phyloP scores from a whole-genome alignment of 2,329 filamentous ascomycete genomes.

The Clonostachys chloroleuca region DNA sequence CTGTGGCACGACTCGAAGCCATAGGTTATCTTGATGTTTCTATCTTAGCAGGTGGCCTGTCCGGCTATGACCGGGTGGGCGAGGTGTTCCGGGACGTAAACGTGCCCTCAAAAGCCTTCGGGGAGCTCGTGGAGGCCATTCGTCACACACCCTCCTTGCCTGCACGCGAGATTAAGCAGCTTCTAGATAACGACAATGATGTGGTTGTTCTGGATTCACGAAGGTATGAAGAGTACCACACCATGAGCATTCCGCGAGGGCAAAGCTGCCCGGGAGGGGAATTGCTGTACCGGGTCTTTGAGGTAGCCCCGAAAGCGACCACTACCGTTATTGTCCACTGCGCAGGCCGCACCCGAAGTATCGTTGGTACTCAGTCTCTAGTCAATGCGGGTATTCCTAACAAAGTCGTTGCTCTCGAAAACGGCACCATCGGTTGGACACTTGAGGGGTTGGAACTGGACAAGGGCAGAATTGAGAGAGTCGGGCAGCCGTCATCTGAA shows the following conservation, averaged over 20 bases:
- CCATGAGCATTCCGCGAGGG: slow-evolving; percentile 22
- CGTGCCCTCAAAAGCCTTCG: slow-evolving; percentile 22
- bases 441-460: slow-evolving; percentile 17
- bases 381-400: slow-evolving; percentile 16
- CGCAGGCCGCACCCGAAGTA: slow-evolving; percentile 22
- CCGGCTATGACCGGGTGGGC: slow-evolving; percentile 12
- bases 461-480: slow-evolving; percentile 8
- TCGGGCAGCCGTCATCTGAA: slow-evolving; percentile 4
- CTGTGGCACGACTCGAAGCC: slow-evolving; percentile 9
- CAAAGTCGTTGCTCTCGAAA: slow-evolving; percentile 17
- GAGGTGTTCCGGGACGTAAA: slow-evolving; percentile 22
- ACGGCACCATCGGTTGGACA: slow-evolving; percentile 23
- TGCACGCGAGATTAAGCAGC: slow-evolving; percentile 14
- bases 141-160: slow-evolving; percentile 17
- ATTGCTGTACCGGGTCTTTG: slow-evolving; percentile 19
- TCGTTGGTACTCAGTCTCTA: slow-evolving; percentile 19
- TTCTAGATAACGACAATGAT: slow-evolving; percentile 12
- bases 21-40: slow-evolving; percentile 15
- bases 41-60: slow-evolving; percentile 15
- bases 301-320: slow-evolving; percentile 12
- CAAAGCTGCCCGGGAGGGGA: slow-evolving; percentile 22
- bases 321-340: slow-evolving; percentile 21
- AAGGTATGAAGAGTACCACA: slow-evolving; percentile 19
- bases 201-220: slow-evolving; percentile 18
- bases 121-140: slow-evolving; percentile 21